Evolutionary conservation across 2,329 filamentous ascomycete genomes (phyloP), one percentile per base, ranked within the genome.

Genomic region (Fusarium sp.): DNA sequence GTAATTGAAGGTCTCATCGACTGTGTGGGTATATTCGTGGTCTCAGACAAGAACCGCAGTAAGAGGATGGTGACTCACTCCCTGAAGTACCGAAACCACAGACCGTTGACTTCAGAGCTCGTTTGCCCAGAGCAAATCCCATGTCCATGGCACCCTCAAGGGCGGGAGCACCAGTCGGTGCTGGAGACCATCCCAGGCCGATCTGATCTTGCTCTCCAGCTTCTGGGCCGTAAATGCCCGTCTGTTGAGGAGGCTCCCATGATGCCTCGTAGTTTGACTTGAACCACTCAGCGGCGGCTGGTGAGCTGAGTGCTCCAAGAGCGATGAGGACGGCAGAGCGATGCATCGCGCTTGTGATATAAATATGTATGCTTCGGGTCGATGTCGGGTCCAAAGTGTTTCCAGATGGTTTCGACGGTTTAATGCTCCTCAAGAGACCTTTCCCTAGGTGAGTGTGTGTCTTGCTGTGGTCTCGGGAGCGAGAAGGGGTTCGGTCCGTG

Each of bases 81-180:
- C 72, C 73, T 37, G 68, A 62, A 19, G 51, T 54, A 17, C 75
- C 67, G 49, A 71, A 79, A 10, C 77, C 78, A 46, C 78, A 79
- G 1, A 77, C 79, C 32, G 67, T 66, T 5, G 71, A 51, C 3
- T 58, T 66, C 22, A 78, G 51, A 3, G 70, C 61, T 56, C 66
- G 76, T 39, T 73, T 78, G 2, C 70, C 77, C 5, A 75, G 68
- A 9, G 73, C 57, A 17, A 77, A 75, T 6, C 63, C 62, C 54
- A 75, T 27, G 22, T 78, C 61, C 71, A 78, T 77, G 5, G 75
- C 67, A 3, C 72, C 78, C 46, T 75, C 54, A 13, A 73, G 63
- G 32, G 61, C 71, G 2, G 77, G 78, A 0, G 71, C 73, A 19
- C 67, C 59, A 5, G 78, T 79, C 45, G 78, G 77, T 19, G 62